Evolutionary conservation across 371 early-diverging fungal species (phyloP).

Genomic region (Lichtheimia ramosa): DNA sequence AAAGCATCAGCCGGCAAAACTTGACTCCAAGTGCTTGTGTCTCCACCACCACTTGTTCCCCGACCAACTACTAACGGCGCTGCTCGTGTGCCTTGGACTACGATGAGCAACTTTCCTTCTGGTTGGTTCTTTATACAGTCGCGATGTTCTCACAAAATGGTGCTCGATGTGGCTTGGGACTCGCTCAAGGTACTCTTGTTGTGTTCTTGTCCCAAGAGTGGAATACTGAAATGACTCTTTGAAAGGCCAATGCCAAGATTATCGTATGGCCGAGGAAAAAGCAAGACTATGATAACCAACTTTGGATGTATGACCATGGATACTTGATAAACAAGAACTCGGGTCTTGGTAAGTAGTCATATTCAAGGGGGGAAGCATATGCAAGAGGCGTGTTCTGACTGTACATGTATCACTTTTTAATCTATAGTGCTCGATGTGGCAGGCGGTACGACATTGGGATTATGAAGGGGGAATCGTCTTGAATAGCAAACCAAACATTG

Average conservation of each 20-base stretch:
- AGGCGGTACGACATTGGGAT: conserved; percentile 26
- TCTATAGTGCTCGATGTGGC: conserved; percentile 41
- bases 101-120: conserved; percentile 44
- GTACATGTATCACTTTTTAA: conserved; percentile 2
- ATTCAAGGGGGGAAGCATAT: conserved; percentile 1
- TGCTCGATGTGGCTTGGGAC: conserved; percentile 41
- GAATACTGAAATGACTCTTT: no score
- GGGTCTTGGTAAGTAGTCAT: conserved; percentile 30
- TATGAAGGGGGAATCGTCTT: not conserved
- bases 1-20: no score
- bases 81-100: not conserved
- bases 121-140: conserved; percentile 56
- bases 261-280: conserved; percentile 41
- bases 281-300: conserved; percentile 30
- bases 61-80: no score
- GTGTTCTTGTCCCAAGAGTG: no score
- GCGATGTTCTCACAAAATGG: conserved; percentile 42
- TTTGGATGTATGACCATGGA: conserved; percentile 34
- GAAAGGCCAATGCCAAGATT: conserved; percentile 38
- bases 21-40: no score
- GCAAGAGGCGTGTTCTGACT: no score
- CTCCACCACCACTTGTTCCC: no score
- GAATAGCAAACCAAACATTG: not conserved
- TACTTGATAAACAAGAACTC: conserved; percentile 32
- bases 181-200: conserved; percentile 37